Evolutionary conservation across 495 filamentous ascomycete genomes (phyloP), one percentile per base, ranked within the genome.

Genomic region (Tetracladium setigerum): DNA sequence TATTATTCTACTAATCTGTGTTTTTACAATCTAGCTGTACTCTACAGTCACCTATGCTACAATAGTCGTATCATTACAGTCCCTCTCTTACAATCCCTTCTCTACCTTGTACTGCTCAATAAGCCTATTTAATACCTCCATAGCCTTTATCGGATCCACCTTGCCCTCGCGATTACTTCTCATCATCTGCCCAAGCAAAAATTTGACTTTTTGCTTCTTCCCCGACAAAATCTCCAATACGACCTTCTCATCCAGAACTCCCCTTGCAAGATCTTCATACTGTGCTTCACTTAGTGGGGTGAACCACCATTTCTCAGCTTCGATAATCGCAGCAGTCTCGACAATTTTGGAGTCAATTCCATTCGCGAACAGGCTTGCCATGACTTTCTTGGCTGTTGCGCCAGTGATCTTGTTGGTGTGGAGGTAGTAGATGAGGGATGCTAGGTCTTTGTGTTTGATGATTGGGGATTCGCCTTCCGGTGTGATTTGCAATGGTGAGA

Each of bases 161-260:
- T 77, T 82, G 30, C 89, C 85, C 54, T 87, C 81, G 24, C 78
- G 77, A 7, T 87, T 83, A 31, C 68, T 66, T 39, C 78, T 73
- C 75, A 98, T 88, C 86, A 96, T 92, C 65, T 85, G 83, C 14
- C 92, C 92, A 5, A 98, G 82, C 52, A 97, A 81, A 64, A 83
- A 96, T 57, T 82, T 84, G 24, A 94, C 63, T 65, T 95, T 95
- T 2, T 84, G 83, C 40, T 74, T 68, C 4, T 78, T 77, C 54
- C 82, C 77, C 24, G 62, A 62, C 41, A 76, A 62, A 51, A 95
- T 86, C 56, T 87, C 79, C 54, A 72, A 67, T 37, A 92, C 69
- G 52, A 89, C 76, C 44, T 81, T 83, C 39, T 70, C 65, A 15
- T 68, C 66, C 14, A 82, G 47, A 0, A 79, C 65, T 13, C 52